Evolutionary conservation across 1,284 basidiomycete species (phyloP).

Genomic region (Naganishia liquefaciens): DNA sequence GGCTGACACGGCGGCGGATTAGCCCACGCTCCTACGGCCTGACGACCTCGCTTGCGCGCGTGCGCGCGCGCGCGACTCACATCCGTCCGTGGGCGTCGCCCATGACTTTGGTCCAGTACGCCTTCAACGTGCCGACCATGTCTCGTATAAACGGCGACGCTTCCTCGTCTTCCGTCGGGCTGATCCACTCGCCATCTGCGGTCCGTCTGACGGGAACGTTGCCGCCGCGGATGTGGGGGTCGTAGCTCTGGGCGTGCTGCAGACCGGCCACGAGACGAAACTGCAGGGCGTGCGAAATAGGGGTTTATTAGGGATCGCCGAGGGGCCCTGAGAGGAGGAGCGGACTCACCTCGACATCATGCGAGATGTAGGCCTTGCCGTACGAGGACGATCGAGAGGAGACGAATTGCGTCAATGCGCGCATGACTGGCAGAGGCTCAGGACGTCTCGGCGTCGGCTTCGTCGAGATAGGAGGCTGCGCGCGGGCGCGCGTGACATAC

Average conservation of each 20-base stretch:
- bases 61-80: slow-evolving; percentile 12
- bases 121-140: slow-evolving; percentile 15
- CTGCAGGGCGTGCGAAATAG: too few relatives aligned
- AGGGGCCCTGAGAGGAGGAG: neutral
- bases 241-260: neutral
- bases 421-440: slow-evolving; percentile 1
- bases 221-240: neutral
- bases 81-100: slow-evolving; percentile 20
- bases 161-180: slow-evolving; percentile 11
- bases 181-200: neutral
- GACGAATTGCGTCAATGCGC: slow-evolving; percentile 12
- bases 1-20: neutral
- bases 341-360: slow-evolving; percentile 11
- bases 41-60: too few relatives aligned
- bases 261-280: slow-evolving; percentile 9
- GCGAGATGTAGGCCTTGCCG: slow-evolving; percentile 23
- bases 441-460: neutral
- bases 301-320: neutral
- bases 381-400: slow-evolving; percentile 11
- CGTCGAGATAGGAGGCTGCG: too few relatives aligned
- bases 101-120: slow-evolving; percentile 21
- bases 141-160: slow-evolving; percentile 11
- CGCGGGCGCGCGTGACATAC: too few relatives aligned
- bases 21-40: neutral
- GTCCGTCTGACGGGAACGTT: neutral